Base-by-base conservation (phyloP, 352 stramenopile species). In the Phytophthora brassicae region DNA sequence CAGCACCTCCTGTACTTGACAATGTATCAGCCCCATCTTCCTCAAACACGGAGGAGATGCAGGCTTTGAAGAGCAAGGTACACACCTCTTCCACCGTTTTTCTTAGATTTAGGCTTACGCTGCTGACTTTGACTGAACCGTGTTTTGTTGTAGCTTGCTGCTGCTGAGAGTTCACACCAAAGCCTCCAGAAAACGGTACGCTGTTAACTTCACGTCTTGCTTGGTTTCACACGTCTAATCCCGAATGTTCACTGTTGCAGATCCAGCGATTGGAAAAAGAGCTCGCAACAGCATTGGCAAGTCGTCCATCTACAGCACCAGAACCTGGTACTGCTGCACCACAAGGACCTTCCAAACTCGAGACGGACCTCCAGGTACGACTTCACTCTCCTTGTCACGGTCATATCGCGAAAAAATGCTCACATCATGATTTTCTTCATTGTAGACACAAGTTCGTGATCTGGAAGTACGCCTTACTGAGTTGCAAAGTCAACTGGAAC, bases 241-340 rank as follows among this genome's bases (percentile, higher is more conserved):
- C 9, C 16, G 1, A 64, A 41, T 20, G 7, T 16, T 49, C 47
- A 35, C 14, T 62, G 39, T 9, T 38, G 29, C 55, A 90, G 82
- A 86, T 89, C 13, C 63, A 88, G 17, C 61, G 72, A 14, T 70
- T 91, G 13, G 76, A 92, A 47, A 74, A 71, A 4, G 81, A 92
- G 7, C 61, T 91, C 3, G 49, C 69, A 35, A 49, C 47, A 29
- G 39, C 72, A n/a, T 35, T 63, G 23, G 63, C 79, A 51, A 56
- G 63, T 29, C 60, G 66, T 56, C 54, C 50, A 8, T 55, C 58
- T 24, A 36, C 68, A 1, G 72, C 70, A 5, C 75, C 71, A 5
- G 77, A 87, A 54, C 41, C 73, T 5, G 54, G 24, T 14, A 75
- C 78, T 36, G 48, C 68, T 1, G 17, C 45, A 33, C 14, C 47